Base-by-base conservation (phyloP, 441 rosid species). In the Corymbia calophylla region DNA sequence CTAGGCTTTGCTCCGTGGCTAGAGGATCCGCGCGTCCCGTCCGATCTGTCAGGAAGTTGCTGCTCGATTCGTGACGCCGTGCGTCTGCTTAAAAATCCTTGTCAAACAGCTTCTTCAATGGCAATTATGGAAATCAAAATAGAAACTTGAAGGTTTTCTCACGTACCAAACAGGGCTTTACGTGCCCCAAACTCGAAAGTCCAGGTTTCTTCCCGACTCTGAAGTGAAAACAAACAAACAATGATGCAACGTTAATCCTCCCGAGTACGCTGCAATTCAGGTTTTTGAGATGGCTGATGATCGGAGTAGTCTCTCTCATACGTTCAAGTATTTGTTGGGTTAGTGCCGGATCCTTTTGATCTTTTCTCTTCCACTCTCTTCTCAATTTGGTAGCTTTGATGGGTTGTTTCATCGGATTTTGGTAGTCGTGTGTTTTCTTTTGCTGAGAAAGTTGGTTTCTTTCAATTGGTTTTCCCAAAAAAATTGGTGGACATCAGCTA, bases 271-370 rank as follows among this genome's bases (percentile, higher is more conserved):
- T 77, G 48, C 84, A 77, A 23, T 77, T 70, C 84, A 44, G 84
- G 15, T 27, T 77, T 77, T 77, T 23, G 86, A 62, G 94, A 93
- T 87, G 91, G 87, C 31, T 31, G 66, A 86, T 9, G 93, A 94
- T 53, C 92, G 86, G 35, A 89, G 95, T 53, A 94, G 90, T 93
- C 93, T 98, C 90, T 94, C 98, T 16, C 99, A 94, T 93, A 98
- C 97, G 66, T 97, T 97, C 96, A 96, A 97, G 93, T 96, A 96
- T 89, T 91, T 95, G 51, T 85, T 96, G 55, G 99, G 99, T 98
- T 88, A 91, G 89, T 92, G 77, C 6, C 51, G 8, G 51, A 64
- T 84, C 82, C 56, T 53, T 53, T 88, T 35, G 25, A 13, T 44
- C 58, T 17, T 87, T 39, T 25, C 82, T 49, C 23, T 88, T 54